Percentiles rank a stretch among this genome's conserved stretches.
These are phyloP conservation scores for Panicum virgatum DNA, from an alignment of 202 grass and related monocot species.

Conservation along the genomic window DNA sequence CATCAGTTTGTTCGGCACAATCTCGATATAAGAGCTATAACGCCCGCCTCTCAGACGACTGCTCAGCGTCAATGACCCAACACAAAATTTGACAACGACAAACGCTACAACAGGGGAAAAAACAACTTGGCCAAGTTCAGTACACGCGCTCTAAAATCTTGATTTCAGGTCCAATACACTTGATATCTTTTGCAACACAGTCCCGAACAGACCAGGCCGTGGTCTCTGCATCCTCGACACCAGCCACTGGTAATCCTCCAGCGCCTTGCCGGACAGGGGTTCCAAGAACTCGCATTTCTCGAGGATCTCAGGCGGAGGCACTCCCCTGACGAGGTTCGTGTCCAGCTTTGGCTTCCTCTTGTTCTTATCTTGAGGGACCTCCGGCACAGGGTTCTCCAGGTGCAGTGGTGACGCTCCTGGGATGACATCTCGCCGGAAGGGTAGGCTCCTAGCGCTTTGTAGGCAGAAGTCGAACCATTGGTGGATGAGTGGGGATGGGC, in stretches of 20 bases:
- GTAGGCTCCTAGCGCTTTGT: constrained; percentile 65
- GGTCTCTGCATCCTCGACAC: constrained; percentile 62
- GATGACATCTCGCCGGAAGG: constrained; percentile 68
- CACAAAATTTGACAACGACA: not conserved
- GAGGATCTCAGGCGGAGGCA: constrained; percentile 71
- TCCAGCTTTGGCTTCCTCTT: constrained; percentile 70
- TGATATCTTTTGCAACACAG: constrained; percentile 33
- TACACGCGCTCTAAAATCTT: constrained; percentile 33
- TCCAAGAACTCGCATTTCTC: constrained; percentile 87
- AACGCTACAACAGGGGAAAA: not conserved
- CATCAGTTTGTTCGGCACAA: not conserved
- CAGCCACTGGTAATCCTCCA: constrained; percentile 78
- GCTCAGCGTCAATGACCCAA: not conserved
- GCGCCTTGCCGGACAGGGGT: constrained; percentile 65
- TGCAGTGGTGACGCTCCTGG: constrained; percentile 71
- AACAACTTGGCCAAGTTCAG: not conserved
- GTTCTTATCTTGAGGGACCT: constrained; percentile 48
- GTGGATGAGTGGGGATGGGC: constrained; percentile 78
- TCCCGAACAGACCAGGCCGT: constrained; percentile 39
- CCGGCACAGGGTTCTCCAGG: constrained; percentile 44
- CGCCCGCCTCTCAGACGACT: no score
- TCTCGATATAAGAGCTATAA: no score
- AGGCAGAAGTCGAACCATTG: constrained; percentile 96
- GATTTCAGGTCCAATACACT: constrained; percentile 34
- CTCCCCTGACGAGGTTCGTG: constrained; percentile 72